phyloP scores from a whole-genome alignment of 495 filamentous ascomycete species.

The Tuber aestivum region DNA sequence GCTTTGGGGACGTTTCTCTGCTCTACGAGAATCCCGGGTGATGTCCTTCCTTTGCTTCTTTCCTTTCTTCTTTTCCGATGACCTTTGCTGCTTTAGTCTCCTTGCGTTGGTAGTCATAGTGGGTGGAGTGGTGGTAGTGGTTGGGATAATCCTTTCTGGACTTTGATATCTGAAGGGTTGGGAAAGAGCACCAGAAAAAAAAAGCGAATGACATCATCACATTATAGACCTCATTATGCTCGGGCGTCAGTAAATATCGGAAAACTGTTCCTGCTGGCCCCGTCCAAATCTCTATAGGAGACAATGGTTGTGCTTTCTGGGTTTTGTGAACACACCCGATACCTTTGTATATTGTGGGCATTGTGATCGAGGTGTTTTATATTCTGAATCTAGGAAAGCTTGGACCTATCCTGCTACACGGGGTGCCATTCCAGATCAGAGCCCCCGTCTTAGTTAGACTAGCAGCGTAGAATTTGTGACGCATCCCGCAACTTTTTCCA shows the following conservation, averaged over 20 bases:
- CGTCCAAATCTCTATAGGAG: background rate
- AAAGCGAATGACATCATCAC: background rate
- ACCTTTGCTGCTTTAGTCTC: background rate
- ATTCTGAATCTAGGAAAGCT: background rate
- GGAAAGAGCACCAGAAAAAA: conserved; percentile 2
- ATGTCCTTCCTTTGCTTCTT: background rate
- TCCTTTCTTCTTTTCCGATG: background rate
- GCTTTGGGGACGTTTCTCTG: background rate
- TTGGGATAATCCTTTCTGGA: background rate
- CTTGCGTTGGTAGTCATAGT: background rate
- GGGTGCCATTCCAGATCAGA: background rate
- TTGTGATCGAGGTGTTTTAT: background rate
- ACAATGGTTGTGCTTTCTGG: background rate
- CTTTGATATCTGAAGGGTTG: background rate
- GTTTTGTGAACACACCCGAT: background rate
- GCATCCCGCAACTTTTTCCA: background rate
- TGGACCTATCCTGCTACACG: background rate
- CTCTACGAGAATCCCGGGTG: background rate
- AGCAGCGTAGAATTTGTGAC: background rate
- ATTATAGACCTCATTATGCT: background rate
- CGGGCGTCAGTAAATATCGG: background rate
- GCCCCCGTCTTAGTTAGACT: background rate
- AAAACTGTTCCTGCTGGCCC: background rate
- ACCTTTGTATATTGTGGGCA: background rate
- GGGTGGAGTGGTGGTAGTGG: background rate